Percentiles rank a stretch among this genome's conserved stretches.
phyloP scores from a whole-genome alignment of 352 stramenopile genomes.

The Halophytophthora polymorphica region DNA sequence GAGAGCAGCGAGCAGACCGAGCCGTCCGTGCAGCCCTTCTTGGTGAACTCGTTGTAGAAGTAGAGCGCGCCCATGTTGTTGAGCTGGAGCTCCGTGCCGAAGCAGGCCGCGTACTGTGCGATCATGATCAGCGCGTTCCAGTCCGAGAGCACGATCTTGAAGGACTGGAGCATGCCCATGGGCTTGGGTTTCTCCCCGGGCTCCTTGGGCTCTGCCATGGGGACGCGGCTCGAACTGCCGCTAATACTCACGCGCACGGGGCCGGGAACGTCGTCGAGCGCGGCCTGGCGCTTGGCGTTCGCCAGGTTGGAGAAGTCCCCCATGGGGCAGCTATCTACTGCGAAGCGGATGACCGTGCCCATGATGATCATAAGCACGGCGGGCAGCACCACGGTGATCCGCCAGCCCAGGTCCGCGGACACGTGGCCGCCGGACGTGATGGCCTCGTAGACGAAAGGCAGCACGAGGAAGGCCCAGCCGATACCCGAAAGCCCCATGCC shows the following conservation, averaged over 20 bases:
- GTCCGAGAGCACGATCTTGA: constrained; percentile 67
- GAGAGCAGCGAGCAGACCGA: constrained; percentile 40
- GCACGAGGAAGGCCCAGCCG: constrained; percentile 86
- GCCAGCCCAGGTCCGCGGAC: constrained; percentile 88
- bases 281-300: constrained; percentile 44
- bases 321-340: constrained; percentile 89
- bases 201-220: constrained; percentile 18
- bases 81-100: constrained; percentile 94
- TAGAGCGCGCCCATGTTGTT: constrained; percentile 95
- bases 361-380: constrained; percentile 82
- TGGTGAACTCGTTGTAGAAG: constrained; percentile 89
- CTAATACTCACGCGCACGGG: constrained; percentile 24
- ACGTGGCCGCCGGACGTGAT: constrained; percentile 60
- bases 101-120: constrained; percentile 92
- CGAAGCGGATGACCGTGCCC: constrained; percentile 66
- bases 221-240: constrained; percentile 17
- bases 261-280: constrained; percentile 33
- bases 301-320: constrained; percentile 90
- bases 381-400: constrained; percentile 89
- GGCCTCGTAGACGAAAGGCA: constrained; percentile 84
- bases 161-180: constrained; percentile 31
- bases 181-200: constrained; percentile 15
- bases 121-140: constrained; percentile 92
- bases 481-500: constrained; percentile 93
- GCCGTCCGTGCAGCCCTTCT: constrained; percentile 37